Evolutionary conservation across 2,329 filamentous ascomycete species (phyloP).

Genomic region (Sphaerostilbella broomeana): DNA sequence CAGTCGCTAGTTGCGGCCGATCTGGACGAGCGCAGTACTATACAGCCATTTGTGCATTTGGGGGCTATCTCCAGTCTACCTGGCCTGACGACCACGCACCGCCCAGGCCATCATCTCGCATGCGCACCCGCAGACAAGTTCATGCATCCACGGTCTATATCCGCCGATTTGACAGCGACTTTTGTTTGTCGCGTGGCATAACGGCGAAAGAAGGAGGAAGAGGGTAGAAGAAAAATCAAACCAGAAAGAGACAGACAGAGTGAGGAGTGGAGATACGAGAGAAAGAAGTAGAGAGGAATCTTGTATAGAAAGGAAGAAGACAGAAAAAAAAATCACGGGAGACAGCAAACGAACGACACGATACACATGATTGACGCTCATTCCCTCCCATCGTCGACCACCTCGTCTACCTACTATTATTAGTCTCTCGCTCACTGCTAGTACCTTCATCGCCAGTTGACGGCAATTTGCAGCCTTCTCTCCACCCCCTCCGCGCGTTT

Average conservation of each 20-base stretch:
- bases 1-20: too few relatives aligned
- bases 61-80: too few relatives aligned
- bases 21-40: too few relatives aligned
- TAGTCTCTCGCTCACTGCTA: background rate
- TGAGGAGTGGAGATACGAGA: background rate
- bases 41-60: too few relatives aligned
- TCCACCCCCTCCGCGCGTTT: constrained; percentile 11
- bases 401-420: background rate
- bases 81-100: background rate
- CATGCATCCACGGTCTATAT: constrained; percentile 6
- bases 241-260: constrained; percentile 8
- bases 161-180: background rate
- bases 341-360: constrained; percentile 3
- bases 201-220: background rate
- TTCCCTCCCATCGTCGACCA: constrained; percentile 1
- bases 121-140: constrained; percentile 7
- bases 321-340: background rate
- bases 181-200: too few relatives aligned
- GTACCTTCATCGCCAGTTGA: background rate
- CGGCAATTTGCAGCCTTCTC: background rate
- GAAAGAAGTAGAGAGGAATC: background rate
- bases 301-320: background rate
- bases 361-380: constrained; percentile 2
- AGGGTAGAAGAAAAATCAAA: background rate
- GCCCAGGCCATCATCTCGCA: background rate